Evolutionary conservation across 2,329 filamentous ascomycete species (phyloP).

Genomic region (Harringtonia aguacate): DNA sequence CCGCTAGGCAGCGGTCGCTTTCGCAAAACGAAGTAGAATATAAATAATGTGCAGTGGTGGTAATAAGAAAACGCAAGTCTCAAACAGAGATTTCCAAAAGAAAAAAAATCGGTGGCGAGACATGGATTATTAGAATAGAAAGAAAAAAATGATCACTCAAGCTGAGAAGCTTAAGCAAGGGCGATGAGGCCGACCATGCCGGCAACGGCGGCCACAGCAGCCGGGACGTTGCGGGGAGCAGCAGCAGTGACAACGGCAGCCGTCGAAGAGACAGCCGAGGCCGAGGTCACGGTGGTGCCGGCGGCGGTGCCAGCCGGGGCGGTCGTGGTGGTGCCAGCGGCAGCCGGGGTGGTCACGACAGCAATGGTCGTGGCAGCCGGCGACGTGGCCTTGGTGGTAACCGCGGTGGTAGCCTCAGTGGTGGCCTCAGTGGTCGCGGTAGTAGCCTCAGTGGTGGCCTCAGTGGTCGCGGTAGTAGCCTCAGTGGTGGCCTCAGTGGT

Average conservation of each 20-base stretch:
- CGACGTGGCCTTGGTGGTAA: neutral
- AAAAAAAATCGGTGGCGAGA: no score
- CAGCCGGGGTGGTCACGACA: neutral
- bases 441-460: slow-evolving; percentile 18
- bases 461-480: neutral
- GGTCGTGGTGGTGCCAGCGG: neutral
- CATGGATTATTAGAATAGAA: no score
- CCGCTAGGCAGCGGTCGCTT: no score
- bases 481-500: neutral
- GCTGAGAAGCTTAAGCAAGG: slow-evolving; percentile 15
- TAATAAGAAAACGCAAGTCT: no score
- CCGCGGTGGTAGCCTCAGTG: neutral
- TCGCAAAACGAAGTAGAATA: no score
- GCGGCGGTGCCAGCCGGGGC: slow-evolving; percentile 17
- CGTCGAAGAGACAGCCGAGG: slow-evolving; percentile 11
- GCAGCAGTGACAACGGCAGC: slow-evolving; percentile 18
- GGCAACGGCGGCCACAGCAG: slow-evolving; percentile 24
- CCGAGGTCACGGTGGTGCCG: slow-evolving; percentile 17
- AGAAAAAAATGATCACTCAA: neutral
- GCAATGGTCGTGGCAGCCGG: neutral
- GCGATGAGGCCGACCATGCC: slow-evolving; percentile 26
- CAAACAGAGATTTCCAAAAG: slow-evolving; percentile 1
- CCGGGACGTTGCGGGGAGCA: slow-evolving; percentile 20
- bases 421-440: neutral
- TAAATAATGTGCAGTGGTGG: no score